Evolutionary conservation across 768 basidiomycete species (phyloP), one percentile per base, ranked within the genome.

Genomic region (Termitomyces sp.): DNA sequence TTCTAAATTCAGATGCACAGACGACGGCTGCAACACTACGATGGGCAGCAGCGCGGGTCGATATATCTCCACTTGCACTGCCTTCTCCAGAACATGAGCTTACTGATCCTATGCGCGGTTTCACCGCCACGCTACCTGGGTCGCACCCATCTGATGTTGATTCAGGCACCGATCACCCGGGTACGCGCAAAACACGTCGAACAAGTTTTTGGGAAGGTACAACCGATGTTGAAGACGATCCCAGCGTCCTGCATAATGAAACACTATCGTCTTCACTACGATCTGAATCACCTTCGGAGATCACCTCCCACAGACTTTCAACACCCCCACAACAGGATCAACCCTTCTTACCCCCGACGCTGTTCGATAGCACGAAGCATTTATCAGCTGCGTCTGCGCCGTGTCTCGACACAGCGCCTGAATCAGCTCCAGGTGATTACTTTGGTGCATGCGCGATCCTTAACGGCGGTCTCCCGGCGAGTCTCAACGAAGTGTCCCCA

Each of bases 41-140:
- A 38, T 86, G 85, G 81, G 92, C 92, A n/a, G 91, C 86, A 3
- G 83, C 88, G 10, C 79, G 88, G 24, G 85, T 92, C 10, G 85
- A 91, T 63, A 84, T 98, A 55, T 87, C 92, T 0, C 94, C 94
- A 0, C 78, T 98, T 26, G 86, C 91, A 0, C 78, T 95, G 0
- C 94, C 94, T 2, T 92, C 88, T 11, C 94, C 94, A 0, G 94
- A 98, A 67, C 86, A 90, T 63, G 94, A 97, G 67, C 80, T 96
- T 26, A 87, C 87, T 10, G 94, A 97, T 71, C 94, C 94, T 0
- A 86, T 97, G 84, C 84, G 90, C 38, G 84, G 85, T 35, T 79
- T 87, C 22, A 85, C 80, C 9, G 77, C 88, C 26, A 75, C 83
- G 9, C 80, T 89, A 45, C 87, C 89, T 1, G 82, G 86, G 24